Evolutionary conservation across 176 grass and related monocot genomes (phyloP).

Genomic region (Carex littledalei): DNA sequence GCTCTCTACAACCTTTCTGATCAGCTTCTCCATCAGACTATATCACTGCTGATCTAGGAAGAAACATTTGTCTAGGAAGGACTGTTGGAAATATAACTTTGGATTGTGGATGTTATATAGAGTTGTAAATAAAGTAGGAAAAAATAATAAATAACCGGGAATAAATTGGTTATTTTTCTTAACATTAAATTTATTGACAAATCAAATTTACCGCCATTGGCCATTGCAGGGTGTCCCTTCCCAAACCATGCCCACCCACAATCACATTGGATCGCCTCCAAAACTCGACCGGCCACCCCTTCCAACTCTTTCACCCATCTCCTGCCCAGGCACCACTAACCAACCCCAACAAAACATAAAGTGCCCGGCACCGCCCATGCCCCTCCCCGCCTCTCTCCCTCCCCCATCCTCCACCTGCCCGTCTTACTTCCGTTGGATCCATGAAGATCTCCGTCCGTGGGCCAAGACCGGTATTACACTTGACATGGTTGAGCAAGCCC

Average conservation of each 20-base stretch:
- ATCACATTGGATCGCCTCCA: neutral
- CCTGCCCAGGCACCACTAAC: conserved; percentile 24
- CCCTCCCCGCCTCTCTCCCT: neutral
- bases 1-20: too few species aligned
- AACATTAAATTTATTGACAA: too few species aligned
- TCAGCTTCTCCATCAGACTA: too few species aligned
- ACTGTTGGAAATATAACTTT: too few species aligned
- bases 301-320: neutral
- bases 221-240: conserved; percentile 13
- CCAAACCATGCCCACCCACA: conserved; percentile 31
- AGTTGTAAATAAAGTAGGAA: too few species aligned
- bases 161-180: too few species aligned
- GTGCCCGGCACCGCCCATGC: neutral
- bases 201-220: neutral
- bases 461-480: conserved; percentile 52
- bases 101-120: too few species aligned
- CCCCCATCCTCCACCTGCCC: conserved; percentile 48
- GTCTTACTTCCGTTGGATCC: conserved; percentile 82
- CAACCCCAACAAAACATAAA: neutral
- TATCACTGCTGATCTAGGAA: too few species aligned
- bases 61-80: too few species aligned
- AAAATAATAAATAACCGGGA: too few species aligned
- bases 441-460: conserved; percentile 92
- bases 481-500: conserved; percentile 45
- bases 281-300: neutral